These are phyloP conservation scores for Akebia trifoliata DNA, from an alignment of 164 flowering plant species.

Conservation along the genomic window DNA sequence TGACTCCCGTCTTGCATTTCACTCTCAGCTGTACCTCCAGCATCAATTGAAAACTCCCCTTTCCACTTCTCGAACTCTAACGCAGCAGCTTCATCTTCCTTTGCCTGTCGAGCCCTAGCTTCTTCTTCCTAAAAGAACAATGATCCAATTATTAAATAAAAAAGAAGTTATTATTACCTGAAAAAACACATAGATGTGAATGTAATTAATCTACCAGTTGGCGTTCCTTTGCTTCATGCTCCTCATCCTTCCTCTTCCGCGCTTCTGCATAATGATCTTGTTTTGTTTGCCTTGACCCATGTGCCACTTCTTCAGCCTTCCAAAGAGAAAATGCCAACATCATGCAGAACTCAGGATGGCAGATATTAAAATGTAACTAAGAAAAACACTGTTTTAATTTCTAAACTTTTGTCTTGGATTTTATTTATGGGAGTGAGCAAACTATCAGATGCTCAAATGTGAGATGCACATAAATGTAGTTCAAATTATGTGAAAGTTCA, in stretches of 20 bases:
- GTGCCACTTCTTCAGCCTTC: conserved; percentile 82
- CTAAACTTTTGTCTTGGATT: neutral
- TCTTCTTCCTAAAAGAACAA: conserved; percentile 74
- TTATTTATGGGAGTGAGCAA: neutral
- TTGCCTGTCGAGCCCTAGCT: conserved; percentile 72
- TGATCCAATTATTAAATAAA: no score
- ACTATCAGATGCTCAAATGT: neutral
- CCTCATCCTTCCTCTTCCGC: conserved; percentile 92
- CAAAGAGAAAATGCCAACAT: conserved; percentile 12
- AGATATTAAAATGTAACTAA: neutral
- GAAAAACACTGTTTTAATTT: neutral
- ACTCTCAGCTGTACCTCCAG: conserved; percentile 83
- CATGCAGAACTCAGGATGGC: neutral
- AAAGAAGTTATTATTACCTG: no score
- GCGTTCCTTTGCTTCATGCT: conserved; percentile 76
- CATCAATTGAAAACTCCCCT: conserved; percentile 91
- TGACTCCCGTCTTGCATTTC: conserved; percentile 79
- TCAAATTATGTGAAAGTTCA: no score
- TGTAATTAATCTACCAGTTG: conserved; percentile 42
- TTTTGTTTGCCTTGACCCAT: conserved; percentile 68
- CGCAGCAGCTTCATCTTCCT: conserved; percentile 94
- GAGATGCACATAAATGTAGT: neutral
- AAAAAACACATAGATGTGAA: neutral
- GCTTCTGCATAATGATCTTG: conserved; percentile 83
- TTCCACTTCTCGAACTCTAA: conserved; percentile 95